Conservation (phyloP, 2,329 filamentous ascomycete genomes). For the Fusarium sp. region DNA sequence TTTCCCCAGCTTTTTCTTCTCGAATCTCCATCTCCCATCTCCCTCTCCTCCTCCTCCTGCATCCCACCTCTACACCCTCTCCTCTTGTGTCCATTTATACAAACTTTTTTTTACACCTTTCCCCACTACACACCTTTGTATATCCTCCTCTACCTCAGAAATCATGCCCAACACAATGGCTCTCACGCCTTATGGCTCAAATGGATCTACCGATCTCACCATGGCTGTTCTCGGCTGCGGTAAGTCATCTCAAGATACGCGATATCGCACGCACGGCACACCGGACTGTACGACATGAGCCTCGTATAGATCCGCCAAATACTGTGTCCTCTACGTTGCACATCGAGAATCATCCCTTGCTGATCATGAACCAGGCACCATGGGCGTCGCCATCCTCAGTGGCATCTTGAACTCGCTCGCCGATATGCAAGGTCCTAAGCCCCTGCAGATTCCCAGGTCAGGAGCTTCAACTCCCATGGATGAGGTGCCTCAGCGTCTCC, state of each 20-base stretch:
- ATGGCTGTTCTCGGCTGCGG: slow-evolving; percentile 86
- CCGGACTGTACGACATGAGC: neutral
- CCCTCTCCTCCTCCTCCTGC: slow-evolving; percentile 9
- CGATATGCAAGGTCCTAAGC: slow-evolving; percentile 61
- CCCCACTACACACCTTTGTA: slow-evolving; percentile 14
- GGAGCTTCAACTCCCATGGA: slow-evolving; percentile 59
- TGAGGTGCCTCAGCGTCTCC: slow-evolving; percentile 69
- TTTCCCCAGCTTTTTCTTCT: slow-evolving; percentile 30
- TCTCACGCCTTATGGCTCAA: slow-evolving; percentile 52
- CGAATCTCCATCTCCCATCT: slow-evolving; percentile 16
- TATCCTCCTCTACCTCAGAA: slow-evolving; percentile 1
- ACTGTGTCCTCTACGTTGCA: neutral
- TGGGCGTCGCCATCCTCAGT: slow-evolving; percentile 86
- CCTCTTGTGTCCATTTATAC: slow-evolving; percentile 6
- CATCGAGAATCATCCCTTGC: slow-evolving; percentile 7
- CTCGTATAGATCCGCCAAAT: slow-evolving; percentile 8
- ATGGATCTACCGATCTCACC: slow-evolving; percentile 66
- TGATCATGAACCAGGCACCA: slow-evolving; percentile 69
- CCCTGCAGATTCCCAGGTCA: slow-evolving; percentile 56
- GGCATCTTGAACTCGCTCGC: slow-evolving; percentile 81
- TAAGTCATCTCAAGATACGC: slow-evolving; percentile 56
- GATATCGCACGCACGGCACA: neutral
- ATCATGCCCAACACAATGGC: slow-evolving; percentile 46
- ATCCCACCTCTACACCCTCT: neutral
- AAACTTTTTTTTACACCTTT: slow-evolving; percentile 4